phyloP scores from a whole-genome alignment of 2,329 filamentous ascomycete genomes.

The Colletotrichum aenigma region DNA sequence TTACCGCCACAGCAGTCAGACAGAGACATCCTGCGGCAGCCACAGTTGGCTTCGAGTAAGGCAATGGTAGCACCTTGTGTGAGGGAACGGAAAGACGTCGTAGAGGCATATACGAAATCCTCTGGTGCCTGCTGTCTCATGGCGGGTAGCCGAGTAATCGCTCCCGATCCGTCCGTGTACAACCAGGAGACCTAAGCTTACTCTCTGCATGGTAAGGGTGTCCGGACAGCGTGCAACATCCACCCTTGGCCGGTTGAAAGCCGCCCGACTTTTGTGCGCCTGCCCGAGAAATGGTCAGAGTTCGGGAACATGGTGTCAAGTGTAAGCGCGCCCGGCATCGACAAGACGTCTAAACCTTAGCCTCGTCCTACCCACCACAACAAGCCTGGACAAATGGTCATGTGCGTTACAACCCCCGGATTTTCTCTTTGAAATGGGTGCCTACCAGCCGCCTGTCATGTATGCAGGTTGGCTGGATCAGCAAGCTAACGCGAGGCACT shows the following conservation, averaged over 20 bases:
- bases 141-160: neutral
- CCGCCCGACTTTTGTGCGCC: neutral
- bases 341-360: neutral
- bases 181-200: neutral
- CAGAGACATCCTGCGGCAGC: conserved; percentile 11
- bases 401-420: conserved; percentile 1
- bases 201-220: neutral
- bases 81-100: neutral
- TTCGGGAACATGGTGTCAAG: neutral
- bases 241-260: neutral
- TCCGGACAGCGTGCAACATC: neutral
- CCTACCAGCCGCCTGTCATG: neutral
- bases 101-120: neutral
- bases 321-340: neutral
- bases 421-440: neutral
- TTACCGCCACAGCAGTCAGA: neutral
- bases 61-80: neutral
- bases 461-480: neutral
- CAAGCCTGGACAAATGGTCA: neutral
- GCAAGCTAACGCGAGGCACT: neutral
- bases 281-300: neutral
- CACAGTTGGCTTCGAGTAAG: neutral
- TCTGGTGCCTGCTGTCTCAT: neutral
- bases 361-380: neutral
- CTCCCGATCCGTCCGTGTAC: neutral